Evolutionary conservation across 805 yeast genomes (phyloP), one percentile per base, ranked within the genome.

Genomic region (Cyberlindnera sargentensis): DNA sequence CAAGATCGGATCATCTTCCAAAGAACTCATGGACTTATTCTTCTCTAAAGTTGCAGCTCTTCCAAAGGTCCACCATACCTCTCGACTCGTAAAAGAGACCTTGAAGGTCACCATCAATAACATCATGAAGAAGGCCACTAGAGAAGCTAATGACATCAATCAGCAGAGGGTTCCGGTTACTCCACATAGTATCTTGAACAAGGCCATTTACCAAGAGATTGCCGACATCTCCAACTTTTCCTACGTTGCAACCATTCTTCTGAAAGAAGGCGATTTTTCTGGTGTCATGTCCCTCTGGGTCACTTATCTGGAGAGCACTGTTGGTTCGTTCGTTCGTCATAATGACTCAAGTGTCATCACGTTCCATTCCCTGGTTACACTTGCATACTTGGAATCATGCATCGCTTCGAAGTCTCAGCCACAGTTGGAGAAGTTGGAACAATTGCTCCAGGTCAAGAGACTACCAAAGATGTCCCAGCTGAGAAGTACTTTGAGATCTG

Each of bases 271-370:
- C 7, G 42, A 46, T 1, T 26, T 30, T 10, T 29, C 37, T 9
- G 55, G 46, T 30, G 50, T 50, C 3, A 39, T 57, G 26, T 42
- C 47, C 3, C 36, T 54, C 15, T 55, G 60, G 58, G 59, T 56
- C 4, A 44, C 52, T 1, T 56, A 32, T 36, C 39, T 52, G 10
- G 60, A 57, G 43, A 52, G 51, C 37, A 37, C 38, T 9, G 42
- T 44, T 7, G 44, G 41, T 35, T 4, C 29, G n/a, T 6, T 8
- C 27, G 10, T 28, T 15, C 9, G 44, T 6, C 23, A 26, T 26
- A 37, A 36, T 27, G n/a, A 40, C 5, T 27, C 34, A 3, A 36
- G 35, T 24, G 41, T 33, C 11, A 8, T 5, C n/a, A 10, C 20
- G 1, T 32, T 53, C 6, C 37, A 31, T 8, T 28, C 26, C 6